Base-by-base conservation (phyloP, 768 basidiomycete species). In the Tulasnella sp. region DNA sequence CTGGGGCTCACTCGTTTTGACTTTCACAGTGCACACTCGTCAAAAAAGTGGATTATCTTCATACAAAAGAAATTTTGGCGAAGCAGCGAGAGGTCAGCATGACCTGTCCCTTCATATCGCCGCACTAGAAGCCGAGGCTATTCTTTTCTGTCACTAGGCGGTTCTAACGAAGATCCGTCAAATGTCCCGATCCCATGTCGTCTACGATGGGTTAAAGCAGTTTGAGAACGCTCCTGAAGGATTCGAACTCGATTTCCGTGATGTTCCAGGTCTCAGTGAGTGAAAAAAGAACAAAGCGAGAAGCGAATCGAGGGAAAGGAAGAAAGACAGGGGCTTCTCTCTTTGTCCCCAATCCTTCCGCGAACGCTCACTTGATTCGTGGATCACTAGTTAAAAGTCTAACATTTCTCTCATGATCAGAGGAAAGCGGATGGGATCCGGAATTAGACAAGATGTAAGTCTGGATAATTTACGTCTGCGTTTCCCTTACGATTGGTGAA, bases 351-450 rank as follows among this genome's bases (percentile, higher is more conserved):
- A n/a, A n/a, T n/a, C n/a, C n/a, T n/a, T n/a, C n/a, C n/a, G n/a
- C n/a, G n/a, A n/a, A n/a, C n/a, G n/a, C n/a, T n/a, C n/a, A n/a
- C n/a, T n/a, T n/a, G n/a, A n/a, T n/a, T n/a, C 34, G 34, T 38
- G 34, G 34, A 38, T n/a, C n/a, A 38, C 34, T 5, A 38, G 34
- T 38, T 38, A 15, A 5, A 5, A 15, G 15, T 38, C 5, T 5
- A 38, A 15, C 5, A 38, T 55, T 29, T 11, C 51, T 57, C 50
- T 56, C 8, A 2, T 38, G 12, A 29, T 50, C 60, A 92, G 91
- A 80, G 43, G 92, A 94, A 70, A 91, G 85, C 60, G 92, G 92
- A 1, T 98, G 96, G 96, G 87, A 84, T 45, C 82, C 84, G 8
- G 83, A 82, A 58, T 85, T 92, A 80, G 78, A 82, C 57, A 75